These are phyloP conservation scores for Globisporangium cederbergense DNA, from an alignment of 352 stramenopile genomes.

Conservation along the genomic window DNA sequence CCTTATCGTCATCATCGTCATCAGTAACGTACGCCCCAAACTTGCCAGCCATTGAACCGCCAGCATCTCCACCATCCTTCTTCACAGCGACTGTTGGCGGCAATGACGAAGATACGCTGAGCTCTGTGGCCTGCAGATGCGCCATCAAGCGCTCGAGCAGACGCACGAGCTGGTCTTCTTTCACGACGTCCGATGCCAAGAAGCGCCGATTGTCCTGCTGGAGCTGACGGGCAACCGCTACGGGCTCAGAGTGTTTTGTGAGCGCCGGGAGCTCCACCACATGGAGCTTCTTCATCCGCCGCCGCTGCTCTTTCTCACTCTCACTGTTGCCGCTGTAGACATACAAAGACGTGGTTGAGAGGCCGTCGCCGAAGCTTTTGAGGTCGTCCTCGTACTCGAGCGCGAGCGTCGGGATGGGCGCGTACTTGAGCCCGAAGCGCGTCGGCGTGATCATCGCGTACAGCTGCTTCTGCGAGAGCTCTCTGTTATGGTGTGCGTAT, in stretches of 20 bases:
- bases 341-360: slow-evolving; percentile 45
- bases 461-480: not conserved
- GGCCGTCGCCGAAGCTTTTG: slow-evolving; percentile 29
- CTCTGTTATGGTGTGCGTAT: not conserved
- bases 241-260: slow-evolving; percentile 38
- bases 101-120: not conserved
- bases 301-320: not conserved
- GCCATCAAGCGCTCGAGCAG: slow-evolving; percentile 64
- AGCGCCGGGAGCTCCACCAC: slow-evolving; percentile 74
- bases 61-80: not conserved
- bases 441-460: slow-evolving; percentile 63
- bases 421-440: slow-evolving; percentile 82
- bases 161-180: slow-evolving; percentile 56
- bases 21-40: not conserved
- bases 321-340: slow-evolving; percentile 33
- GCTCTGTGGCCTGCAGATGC: slow-evolving; percentile 29
- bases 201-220: slow-evolving; percentile 68
- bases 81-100: not conserved
- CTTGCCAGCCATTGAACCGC: not conserved
- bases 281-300: slow-evolving; percentile 55
- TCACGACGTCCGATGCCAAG: slow-evolving; percentile 56
- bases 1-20: slow-evolving; percentile 4
- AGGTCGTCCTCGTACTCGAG: slow-evolving; percentile 80
- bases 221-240: slow-evolving; percentile 44
- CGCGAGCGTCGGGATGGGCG: slow-evolving; percentile 69